Percentiles rank a stretch among this genome's conserved stretches.
phyloP scores from a whole-genome alignment of 2,329 filamentous ascomycete genomes.

The Aurifilum marmelostoma region DNA sequence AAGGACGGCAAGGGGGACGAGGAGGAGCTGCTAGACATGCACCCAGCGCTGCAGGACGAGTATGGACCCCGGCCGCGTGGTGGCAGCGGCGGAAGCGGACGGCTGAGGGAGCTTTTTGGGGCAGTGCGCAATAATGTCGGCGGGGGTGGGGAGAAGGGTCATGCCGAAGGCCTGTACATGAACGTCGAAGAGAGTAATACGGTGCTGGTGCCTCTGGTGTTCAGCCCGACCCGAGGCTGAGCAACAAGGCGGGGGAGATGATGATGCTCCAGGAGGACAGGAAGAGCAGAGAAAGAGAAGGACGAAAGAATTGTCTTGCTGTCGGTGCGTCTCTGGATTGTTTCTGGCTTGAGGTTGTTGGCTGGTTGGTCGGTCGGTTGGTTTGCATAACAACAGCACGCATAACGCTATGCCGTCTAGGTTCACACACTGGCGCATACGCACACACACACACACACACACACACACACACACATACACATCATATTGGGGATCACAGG shows the following conservation, averaged over 20 bases:
- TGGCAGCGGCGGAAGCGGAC: conserved; percentile 24
- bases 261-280: background rate
- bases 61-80: background rate
- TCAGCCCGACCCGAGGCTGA: conserved; percentile 48
- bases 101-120: conserved; percentile 28
- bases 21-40: conserved; percentile 35
- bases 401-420: background rate
- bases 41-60: conserved; percentile 27
- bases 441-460: background rate
- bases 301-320: background rate
- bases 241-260: no score
- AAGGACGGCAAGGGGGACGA: conserved; percentile 22
- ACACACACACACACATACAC: background rate
- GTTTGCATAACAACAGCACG: conserved; percentile 5
- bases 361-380: conserved; percentile 1
- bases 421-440: background rate
- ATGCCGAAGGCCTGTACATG: conserved; percentile 39
- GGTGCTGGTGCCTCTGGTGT: conserved; percentile 63
- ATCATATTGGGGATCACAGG: background rate
- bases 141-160: conserved; percentile 12
- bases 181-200: conserved; percentile 54
- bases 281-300: background rate
- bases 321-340: background rate
- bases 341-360: background rate
- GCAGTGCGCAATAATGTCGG: conserved; percentile 23